Base-by-base conservation (phyloP, 257 asterid species). In the Leonotis leonurus region DNA sequence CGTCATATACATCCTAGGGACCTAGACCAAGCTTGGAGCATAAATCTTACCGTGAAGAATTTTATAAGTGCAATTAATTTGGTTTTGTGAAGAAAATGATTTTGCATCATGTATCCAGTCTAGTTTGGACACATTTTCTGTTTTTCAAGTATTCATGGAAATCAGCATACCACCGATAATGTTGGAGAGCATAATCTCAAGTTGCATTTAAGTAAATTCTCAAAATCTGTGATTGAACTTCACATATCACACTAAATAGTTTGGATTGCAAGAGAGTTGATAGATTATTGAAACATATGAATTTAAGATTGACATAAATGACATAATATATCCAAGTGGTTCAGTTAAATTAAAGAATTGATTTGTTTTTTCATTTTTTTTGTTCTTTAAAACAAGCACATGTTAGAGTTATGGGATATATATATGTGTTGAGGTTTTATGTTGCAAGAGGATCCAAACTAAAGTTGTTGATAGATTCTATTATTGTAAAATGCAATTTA, bases 171-270 rank as follows among this genome's bases (percentile, higher is more conserved):
- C 11, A 30, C 27, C 10, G 32, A 35, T 40, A 9, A 12, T 20
- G 30, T 0, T 39, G 11, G 56, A 14, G 36, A 41, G 36, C 11
- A 55, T 37, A 30, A 50, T 8, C 44, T 54, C 4, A 44, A 17
- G n/a, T 22, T 49, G 58, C 57, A 16, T 13, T 21, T 11, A 14
- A 50, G 11, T 33, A 20, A 14, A 27, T 21, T 22, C 5, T 41
- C 25, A 25, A 29, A 43, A 41, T 43, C 50, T 32, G 41, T 57
- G 68, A 22, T 32, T 61, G 58, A 50, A 56, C 53, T 32, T 57
- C 70, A 61, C 51, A 43, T 24, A 26, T 44, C 26, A 56, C 27
- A 50, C 20, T 55, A n/a, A n/a, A n/a, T n/a, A n/a, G n/a, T n/a
- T n/a, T n/a, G 44, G 40, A 50, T 25, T 35, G 43, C 56, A 46